A percentile compares a stretch with the other conserved stretches of the same genome.
Evolutionary conservation across 345 rosid species (phyloP).

Genomic region (Cardamine chenopodiifolia): DNA sequence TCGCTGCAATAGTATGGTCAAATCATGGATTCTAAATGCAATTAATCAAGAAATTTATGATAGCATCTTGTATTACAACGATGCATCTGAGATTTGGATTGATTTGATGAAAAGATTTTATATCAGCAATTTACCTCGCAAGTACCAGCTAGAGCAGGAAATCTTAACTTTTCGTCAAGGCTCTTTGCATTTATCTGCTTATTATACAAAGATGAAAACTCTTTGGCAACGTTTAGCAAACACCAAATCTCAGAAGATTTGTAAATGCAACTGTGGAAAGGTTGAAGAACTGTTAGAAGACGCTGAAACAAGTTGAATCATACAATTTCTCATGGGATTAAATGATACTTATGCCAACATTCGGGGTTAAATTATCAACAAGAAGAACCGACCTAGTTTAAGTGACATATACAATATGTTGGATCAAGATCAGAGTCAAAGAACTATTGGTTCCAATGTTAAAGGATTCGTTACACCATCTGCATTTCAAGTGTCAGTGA

Average conservation of each 20-base stretch:
- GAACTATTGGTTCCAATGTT: not conserved
- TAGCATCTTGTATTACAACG: not conserved
- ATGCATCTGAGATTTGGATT: not conserved
- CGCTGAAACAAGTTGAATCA: not conserved
- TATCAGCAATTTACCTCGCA: not conserved
- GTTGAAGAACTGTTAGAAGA: not conserved
- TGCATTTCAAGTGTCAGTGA: not conserved
- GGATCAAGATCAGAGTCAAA: not conserved
- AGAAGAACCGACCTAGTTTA: not conserved
- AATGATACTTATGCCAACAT: not conserved
- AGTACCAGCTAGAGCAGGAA: not conserved
- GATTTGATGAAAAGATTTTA: not conserved
- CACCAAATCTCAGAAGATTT: not conserved
- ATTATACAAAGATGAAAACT: not conserved
- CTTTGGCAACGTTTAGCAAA: not conserved
- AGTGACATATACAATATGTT: not conserved
- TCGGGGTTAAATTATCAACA: not conserved
- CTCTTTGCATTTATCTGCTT: not conserved
- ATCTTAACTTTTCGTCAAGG: not conserved
- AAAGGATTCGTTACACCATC: not conserved
- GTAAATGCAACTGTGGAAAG: not conserved
- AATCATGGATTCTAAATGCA: not conserved
- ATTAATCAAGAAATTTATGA: not conserved
- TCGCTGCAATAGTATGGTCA: not conserved
- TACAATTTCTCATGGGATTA: not conserved